Percentiles rank a stretch among this genome's conserved stretches.
Evolutionary conservation across 768 basidiomycete species (phyloP).

Genomic region (Tylopilus plumbeoviolaceoides): DNA sequence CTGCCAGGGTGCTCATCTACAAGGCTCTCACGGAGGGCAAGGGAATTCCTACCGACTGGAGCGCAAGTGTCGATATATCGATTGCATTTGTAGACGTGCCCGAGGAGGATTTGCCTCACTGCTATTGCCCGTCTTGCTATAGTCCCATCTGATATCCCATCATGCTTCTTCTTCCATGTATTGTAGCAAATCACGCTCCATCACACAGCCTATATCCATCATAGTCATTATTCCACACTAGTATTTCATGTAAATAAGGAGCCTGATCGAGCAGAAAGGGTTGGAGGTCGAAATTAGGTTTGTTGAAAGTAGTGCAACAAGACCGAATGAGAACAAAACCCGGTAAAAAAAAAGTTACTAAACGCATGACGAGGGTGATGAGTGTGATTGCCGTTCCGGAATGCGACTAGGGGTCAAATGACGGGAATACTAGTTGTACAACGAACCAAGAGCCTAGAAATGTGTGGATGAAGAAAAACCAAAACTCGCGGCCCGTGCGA

Average conservation of each 20-base stretch:
- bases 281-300: not conserved
- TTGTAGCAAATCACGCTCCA: not conserved
- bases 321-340: slow-evolving; percentile 12
- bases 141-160: slow-evolving; percentile 37
- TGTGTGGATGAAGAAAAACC: slow-evolving; percentile 2
- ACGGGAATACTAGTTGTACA: slow-evolving; percentile 16
- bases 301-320: not conserved
- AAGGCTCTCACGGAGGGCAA: slow-evolving; percentile 25
- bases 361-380: not conserved
- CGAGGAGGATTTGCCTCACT: slow-evolving; percentile 21
- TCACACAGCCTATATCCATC: not conserved
- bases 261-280: not conserved
- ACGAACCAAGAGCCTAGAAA: slow-evolving; percentile 1
- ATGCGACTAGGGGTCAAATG: not conserved
- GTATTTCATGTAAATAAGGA: not conserved
- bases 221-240: not conserved
- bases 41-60: slow-evolving; percentile 40
- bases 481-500: slow-evolving; percentile 1
- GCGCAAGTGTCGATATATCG: slow-evolving; percentile 24
- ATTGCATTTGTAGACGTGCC: slow-evolving; percentile 18
- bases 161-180: not conserved
- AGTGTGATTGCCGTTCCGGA: slow-evolving; percentile 1
- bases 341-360: not conserved
- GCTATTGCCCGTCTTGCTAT: slow-evolving; percentile 41
- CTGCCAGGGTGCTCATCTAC: slow-evolving; percentile 48